A percentile compares a stretch with the other conserved stretches of the same genome.
These are phyloP conservation scores for Fusarium domesticum DNA, from an alignment of 2,329 filamentous ascomycete genomes.

Conservation along the genomic window DNA sequence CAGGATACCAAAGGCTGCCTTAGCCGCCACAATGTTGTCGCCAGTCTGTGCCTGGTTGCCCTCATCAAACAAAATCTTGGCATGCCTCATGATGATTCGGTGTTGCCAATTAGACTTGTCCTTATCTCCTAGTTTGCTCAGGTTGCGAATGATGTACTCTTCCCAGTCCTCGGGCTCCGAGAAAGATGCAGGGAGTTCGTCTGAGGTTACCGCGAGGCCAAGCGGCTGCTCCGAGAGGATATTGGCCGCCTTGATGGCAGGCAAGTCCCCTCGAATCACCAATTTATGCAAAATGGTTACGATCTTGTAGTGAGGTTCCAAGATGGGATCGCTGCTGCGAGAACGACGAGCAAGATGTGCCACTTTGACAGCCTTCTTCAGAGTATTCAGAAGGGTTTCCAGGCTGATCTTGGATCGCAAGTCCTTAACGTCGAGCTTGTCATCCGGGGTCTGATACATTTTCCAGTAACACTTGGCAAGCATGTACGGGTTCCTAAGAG, in stretches of 20 bases:
- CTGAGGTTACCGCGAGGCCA: conserved; percentile 36
- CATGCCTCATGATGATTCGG: conserved; percentile 76
- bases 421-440: conserved; percentile 45
- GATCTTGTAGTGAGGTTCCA: conserved; percentile 93
- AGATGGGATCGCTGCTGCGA: conserved; percentile 67
- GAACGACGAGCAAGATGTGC: conserved; percentile 53
- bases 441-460: conserved; percentile 53
- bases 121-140: conserved; percentile 58
- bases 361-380: conserved; percentile 51
- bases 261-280: conserved; percentile 53
- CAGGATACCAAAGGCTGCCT: conserved; percentile 77
- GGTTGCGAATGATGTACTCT: conserved; percentile 50
- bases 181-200: conserved; percentile 37
- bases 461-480: conserved; percentile 62
- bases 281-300: conserved; percentile 80
- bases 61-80: conserved; percentile 53
- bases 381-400: conserved; percentile 44
- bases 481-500: conserved; percentile 55
- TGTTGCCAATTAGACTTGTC: conserved; percentile 97
- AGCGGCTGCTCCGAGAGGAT: conserved; percentile 57
- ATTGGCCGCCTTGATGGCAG: conserved; percentile 47
- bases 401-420: conserved; percentile 31
- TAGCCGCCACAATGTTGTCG: conserved; percentile 61
- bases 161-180: conserved; percentile 57
- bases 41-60: conserved; percentile 38